A percentile compares a stretch with the other conserved stretches of the same genome.
Evolutionary conservation across 1,284 basidiomycete genomes (phyloP).

Genomic region (Ceratobasidium sp.): DNA sequence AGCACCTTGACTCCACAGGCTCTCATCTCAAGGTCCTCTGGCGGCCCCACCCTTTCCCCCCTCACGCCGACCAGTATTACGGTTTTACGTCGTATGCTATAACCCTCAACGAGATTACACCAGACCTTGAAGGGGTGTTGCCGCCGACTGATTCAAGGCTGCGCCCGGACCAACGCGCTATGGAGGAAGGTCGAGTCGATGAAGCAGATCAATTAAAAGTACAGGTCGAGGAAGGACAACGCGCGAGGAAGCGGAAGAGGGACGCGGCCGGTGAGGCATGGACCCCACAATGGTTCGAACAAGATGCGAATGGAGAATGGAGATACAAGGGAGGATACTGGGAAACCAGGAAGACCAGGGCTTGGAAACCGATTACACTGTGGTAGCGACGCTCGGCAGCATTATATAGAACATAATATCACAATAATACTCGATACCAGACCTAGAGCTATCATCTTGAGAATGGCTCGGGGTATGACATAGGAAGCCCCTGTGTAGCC

Average conservation of each 20-base stretch:
- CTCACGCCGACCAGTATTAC: conserved; percentile 75
- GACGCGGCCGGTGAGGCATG: conserved; percentile 70
- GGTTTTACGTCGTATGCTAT: conserved; percentile 83
- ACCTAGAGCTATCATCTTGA: neutral
- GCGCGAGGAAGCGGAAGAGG: conserved; percentile 53
- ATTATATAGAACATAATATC: conserved; percentile 3
- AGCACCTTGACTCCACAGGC: conserved; percentile 62
- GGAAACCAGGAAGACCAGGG: conserved; percentile 64
- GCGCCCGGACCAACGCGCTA: conserved; percentile 83
- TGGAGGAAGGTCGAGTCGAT: conserved; percentile 82
- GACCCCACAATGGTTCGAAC: conserved; percentile 72
- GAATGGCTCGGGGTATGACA: neutral
- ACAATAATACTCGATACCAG: conserved; percentile 11
- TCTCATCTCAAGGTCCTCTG: conserved; percentile 77
- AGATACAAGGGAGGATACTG: conserved; percentile 80
- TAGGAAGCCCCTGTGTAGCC: conserved; percentile 20
- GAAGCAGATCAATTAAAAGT: conserved; percentile 78
- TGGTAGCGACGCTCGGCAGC: conserved; percentile 2
- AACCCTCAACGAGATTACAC: conserved; percentile 80
- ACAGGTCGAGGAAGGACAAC: conserved; percentile 67
- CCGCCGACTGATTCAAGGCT: conserved; percentile 86
- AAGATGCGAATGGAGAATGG: conserved; percentile 64
- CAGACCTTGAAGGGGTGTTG: conserved; percentile 69
- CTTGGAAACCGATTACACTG: conserved; percentile 35
- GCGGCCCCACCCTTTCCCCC: conserved; percentile 75